Evolutionary conservation across 1,139 yeast species (phyloP).

Genomic region (Geotrichum australiense): DNA sequence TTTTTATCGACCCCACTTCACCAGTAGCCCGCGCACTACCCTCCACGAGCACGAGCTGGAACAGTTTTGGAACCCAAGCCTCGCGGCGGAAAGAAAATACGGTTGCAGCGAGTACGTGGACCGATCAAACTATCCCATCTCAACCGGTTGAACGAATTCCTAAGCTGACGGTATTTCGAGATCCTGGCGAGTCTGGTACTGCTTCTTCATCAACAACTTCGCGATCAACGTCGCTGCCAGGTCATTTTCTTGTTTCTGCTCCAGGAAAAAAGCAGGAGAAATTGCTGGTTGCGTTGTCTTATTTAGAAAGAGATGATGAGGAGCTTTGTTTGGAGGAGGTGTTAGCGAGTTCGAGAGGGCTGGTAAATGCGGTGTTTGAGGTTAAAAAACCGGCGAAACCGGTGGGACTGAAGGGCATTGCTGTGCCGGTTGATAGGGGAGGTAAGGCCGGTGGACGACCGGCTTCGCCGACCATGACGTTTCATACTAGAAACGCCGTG

Average conservation of each 20-base stretch:
- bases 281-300: slow-evolving; percentile 45
- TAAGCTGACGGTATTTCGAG: slow-evolving; percentile 40
- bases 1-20: slow-evolving; percentile 30
- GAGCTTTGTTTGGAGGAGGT: slow-evolving; percentile 59
- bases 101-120: slow-evolving; percentile 55
- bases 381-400: slow-evolving; percentile 10
- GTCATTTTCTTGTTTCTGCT: slow-evolving; percentile 16
- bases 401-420: no score
- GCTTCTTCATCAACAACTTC: no score
- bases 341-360: slow-evolving; percentile 42
- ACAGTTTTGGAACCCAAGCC: slow-evolving; percentile 45
- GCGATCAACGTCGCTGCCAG: neutral
- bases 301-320: slow-evolving; percentile 43
- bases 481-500: slow-evolving; percentile 68
- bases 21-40: slow-evolving; percentile 20
- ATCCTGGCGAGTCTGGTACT: no score
- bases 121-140: slow-evolving; percentile 52
- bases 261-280: slow-evolving; percentile 50
- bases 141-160: slow-evolving; percentile 20
- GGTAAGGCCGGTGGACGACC: slow-evolving; percentile 20
- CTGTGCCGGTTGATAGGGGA: slow-evolving; percentile 11
- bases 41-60: slow-evolving; percentile 38
- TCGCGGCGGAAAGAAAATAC: slow-evolving; percentile 60
- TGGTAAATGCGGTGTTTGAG: slow-evolving; percentile 29
- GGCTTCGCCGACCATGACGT: slow-evolving; percentile 66